phyloP scores from a whole-genome alignment of 1,284 basidiomycete genomes.

The Tausonia pullulans region DNA sequence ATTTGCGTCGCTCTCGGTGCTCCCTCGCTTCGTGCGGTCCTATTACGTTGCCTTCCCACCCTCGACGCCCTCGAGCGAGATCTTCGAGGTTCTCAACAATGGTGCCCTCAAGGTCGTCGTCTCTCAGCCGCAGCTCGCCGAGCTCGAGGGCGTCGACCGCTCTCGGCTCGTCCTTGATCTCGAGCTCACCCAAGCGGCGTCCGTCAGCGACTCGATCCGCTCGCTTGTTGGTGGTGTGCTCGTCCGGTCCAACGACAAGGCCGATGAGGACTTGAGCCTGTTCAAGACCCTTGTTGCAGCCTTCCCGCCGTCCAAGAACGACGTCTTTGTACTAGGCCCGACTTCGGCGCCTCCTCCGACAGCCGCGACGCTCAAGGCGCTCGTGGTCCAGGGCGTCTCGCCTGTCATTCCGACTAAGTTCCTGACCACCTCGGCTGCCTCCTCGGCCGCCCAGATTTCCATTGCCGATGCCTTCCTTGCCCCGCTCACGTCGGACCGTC shows the following conservation, averaged over 20 bases:
- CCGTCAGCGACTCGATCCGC: constrained; percentile 13
- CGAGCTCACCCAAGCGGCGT: neutral
- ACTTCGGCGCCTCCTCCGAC: constrained; percentile 26
- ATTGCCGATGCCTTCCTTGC: constrained; percentile 79
- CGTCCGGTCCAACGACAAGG: constrained; percentile 11
- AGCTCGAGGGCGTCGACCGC: constrained; percentile 32
- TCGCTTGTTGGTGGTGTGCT: constrained; percentile 20
- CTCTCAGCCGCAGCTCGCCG: constrained; percentile 51
- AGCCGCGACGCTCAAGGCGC: constrained; percentile 42
- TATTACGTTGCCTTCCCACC: constrained; percentile 51
- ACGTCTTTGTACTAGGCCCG: constrained; percentile 40
- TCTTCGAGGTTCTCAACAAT: constrained; percentile 56
- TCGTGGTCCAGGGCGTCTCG: constrained; percentile 54
- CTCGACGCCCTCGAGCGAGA: constrained; percentile 33
- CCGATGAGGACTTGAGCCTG: constrained; percentile 42
- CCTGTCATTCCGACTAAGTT: constrained; percentile 63
- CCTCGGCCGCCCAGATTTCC: constrained; percentile 46
- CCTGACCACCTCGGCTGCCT: constrained; percentile 49
- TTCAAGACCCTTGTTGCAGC: constrained; percentile 48
- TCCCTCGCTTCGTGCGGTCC: constrained; percentile 27
- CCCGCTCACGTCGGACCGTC: constrained; percentile 69
- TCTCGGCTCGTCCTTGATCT: constrained; percentile 9
- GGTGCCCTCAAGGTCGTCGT: constrained; percentile 69
- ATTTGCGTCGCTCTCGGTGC: constrained; percentile 25
- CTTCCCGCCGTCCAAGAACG: constrained; percentile 38